Evolutionary conservation across 306 rosid genomes (phyloP).

Genomic region (Pyrus communis): DNA sequence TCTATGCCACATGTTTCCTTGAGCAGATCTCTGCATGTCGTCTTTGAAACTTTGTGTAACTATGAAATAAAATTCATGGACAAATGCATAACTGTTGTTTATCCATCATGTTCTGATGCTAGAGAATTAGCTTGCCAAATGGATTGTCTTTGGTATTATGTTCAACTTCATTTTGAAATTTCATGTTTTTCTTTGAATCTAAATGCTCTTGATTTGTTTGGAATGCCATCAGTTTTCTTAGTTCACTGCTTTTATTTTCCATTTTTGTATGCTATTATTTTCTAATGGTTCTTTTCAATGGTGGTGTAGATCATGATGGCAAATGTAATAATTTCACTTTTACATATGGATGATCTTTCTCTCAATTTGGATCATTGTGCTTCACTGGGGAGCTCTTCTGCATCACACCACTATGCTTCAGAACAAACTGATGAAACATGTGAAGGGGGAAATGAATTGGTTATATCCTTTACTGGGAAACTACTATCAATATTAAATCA

Average conservation of each 20-base stretch:
- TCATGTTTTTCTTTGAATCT: background rate
- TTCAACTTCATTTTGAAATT: background rate
- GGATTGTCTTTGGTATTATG: background rate
- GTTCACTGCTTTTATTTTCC: background rate
- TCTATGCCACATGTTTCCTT: background rate
- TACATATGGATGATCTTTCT: conserved; percentile 85
- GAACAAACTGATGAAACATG: conserved; percentile 40
- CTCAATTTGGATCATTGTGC: conserved; percentile 50
- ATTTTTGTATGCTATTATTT: conserved; percentile 2
- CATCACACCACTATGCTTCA: conserved; percentile 22
- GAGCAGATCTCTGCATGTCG: conserved; percentile 1
- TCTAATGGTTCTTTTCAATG: conserved; percentile 8
- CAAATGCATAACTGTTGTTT: background rate
- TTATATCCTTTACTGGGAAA: conserved; percentile 61
- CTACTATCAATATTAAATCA: conserved; percentile 54
- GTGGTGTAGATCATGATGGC: conserved; percentile 74
- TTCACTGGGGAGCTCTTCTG: conserved; percentile 42
- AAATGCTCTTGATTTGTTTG: background rate
- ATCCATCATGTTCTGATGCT: background rate
- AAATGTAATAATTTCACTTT: conserved; percentile 64
- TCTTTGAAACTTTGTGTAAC: conserved; percentile 1
- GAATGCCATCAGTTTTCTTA: conserved; percentile 5
- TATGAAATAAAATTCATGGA: background rate
- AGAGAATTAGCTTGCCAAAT: background rate
- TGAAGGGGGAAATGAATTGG: conserved; percentile 80